Evolutionary conservation across 1,284 basidiomycete species (phyloP).

Genomic region (Moesziomyces sp.): DNA sequence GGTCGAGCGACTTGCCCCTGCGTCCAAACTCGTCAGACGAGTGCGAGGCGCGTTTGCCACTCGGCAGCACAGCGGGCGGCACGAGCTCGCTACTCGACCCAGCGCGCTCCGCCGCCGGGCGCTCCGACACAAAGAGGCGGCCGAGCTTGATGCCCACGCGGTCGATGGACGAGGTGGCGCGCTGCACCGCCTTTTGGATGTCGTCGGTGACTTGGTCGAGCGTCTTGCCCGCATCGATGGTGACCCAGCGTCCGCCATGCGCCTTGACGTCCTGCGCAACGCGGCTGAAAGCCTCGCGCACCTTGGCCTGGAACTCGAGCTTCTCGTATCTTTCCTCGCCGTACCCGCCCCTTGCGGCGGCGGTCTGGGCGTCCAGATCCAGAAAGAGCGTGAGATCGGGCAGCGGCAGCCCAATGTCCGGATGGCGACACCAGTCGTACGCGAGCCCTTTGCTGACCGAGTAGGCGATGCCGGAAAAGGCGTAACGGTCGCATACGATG

Average conservation of each 20-base stretch:
- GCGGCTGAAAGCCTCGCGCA: conserved; percentile 58
- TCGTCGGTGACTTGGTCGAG: conserved; percentile 59
- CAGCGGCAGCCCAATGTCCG: conserved; percentile 85
- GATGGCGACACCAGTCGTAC: conserved; percentile 82
- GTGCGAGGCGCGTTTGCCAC: conserved; percentile 15
- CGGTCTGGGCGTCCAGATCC: conserved; percentile 79
- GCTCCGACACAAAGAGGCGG: conserved; percentile 27
- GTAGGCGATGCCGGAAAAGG: conserved; percentile 96
- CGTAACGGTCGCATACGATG: conserved; percentile 91
- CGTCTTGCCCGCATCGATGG: conserved; percentile 56
- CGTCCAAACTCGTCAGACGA: conserved; percentile 14
- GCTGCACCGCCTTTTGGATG: conserved; percentile 42
- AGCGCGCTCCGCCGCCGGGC: conserved; percentile 14
- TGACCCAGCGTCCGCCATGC: conserved; percentile 51
- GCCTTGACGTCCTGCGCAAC: conserved; percentile 46
- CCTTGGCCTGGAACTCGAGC: conserved; percentile 65
- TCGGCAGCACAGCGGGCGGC: conserved; percentile 9
- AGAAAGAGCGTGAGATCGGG: conserved; percentile 92
- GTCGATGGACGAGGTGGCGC: conserved; percentile 38
- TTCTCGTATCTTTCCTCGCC: conserved; percentile 80
- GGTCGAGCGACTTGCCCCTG: conserved; percentile 24
- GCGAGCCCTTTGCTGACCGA: conserved; percentile 81
- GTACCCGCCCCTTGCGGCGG: conserved; percentile 82
- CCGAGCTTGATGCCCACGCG: conserved; percentile 28
- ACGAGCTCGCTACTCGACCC: conserved; percentile 33